Evolutionary conservation across 2,329 filamentous ascomycete species (phyloP), one percentile per base, ranked within the genome.

Genomic region (Neofusicoccum sp.): DNA sequence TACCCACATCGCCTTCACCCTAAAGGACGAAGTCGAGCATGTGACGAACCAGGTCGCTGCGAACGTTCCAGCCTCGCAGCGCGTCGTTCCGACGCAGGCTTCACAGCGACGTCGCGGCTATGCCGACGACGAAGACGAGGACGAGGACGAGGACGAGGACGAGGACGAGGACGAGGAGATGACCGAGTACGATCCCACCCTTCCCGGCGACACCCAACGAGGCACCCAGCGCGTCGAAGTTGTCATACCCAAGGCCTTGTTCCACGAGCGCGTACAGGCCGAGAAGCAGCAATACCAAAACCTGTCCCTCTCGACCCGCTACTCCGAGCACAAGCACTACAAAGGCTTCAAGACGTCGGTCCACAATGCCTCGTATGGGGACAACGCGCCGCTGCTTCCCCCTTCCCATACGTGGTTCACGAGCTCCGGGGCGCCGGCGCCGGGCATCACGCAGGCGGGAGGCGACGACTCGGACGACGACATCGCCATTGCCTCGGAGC

Each of bases 381-480:
- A 83, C 56, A 76, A 81, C 3, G 79, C 80, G 1, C 80, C 81
- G 3, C 78, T 80, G 0, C 69, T 87, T 14, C 82, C 86, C 0
- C 79, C 84, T 54, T 72, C 82, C 8, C 81, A 80, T 11, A 83
- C 84, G 9, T 90, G 87, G 87, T 89, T 90, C 69, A 78, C 80
- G 11, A 75, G 81, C 60, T 76, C 78, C 65, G 78, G 79, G 36
- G 69, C 70, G 8, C 76, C 78, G 14, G 70, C 73, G 2, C 75
- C 76, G 16, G 78, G 78, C 9, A 68, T 76, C 28, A 78, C 77
- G 2, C 66, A 66, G n/a, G 38, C 44, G 1, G 24, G 24, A 6
- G 48, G 31, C 11, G 80, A 82, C 1, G 85, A 84, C 4, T 81
- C 82, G 14, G 87, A 89, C 59, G 87, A 89, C 20, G 89, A 93